Evolutionary conservation across 1,284 basidiomycete species (phyloP), one percentile per base, ranked within the genome.

Genomic region (Singerocomus inundabilis): DNA sequence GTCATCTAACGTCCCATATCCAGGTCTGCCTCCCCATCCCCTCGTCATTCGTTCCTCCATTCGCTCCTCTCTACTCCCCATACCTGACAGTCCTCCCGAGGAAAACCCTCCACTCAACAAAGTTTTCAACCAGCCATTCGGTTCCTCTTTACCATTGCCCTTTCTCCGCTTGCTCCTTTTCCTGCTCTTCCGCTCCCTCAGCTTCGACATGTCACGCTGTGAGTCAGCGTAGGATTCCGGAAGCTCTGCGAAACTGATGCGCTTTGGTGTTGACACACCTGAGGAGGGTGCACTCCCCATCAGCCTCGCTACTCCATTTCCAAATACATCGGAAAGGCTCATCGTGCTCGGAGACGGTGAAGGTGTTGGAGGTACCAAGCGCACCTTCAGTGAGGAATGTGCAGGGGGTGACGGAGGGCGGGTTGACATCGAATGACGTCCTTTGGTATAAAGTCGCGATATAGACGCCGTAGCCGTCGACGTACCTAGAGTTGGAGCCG

Each of bases 401-500:
- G 67, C 59, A 13, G 82, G 82, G 1, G 80, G 79, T 1, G 73
- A 75, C 8, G 73, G 74, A 8, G 78, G 67, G 4, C 78, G 72
- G 6, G 82, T 79, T 5, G 82, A 84, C 30, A 80, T 74, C 6
- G 80, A 73, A 62, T 85, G 82, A 28, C 70, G 74, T n/a, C 75
- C 74, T 58, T 84, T 85, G 0, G 85, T 86, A 57, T 84, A 85
- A n/a, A 89, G 73, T 13, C 83, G 74, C 15, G 86, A 88, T 45
- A 90, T 74, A 34, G 81, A 84, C 1, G 87, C 87, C 0, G 87
- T 90, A 1, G 88, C 82, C 6, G 73, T 85, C 5, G 84, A 86
- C 1, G 83, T 84, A 25, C 78, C 73, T 6, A 78, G 72, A 24
- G 75, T 68, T 4, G 84, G 73, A 4, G 66, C 66, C 1, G 81